Base-by-base conservation (phyloP, 805 yeast genomes). In the Lachancea kluyveri region DNA sequence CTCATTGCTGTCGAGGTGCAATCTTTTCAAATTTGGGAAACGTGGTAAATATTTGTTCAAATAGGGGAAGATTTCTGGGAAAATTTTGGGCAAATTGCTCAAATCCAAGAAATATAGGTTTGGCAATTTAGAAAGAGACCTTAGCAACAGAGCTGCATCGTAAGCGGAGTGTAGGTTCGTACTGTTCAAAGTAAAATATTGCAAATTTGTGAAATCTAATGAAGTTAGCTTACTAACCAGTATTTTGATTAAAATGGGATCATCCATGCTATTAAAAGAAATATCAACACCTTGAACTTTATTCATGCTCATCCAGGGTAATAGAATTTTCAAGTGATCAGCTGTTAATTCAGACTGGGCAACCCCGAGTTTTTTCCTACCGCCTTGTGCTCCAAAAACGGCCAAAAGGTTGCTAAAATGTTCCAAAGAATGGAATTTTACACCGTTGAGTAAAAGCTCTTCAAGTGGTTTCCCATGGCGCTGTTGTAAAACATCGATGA, bases 391-490 rank as follows among this genome's bases (percentile, higher is more conserved):
- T 8, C 79, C 69, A 1, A 83, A 92, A 23, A 68, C 57, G 26
- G 62, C 64, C 12, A 88, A 57, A 21, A 81, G 56, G 30, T 65
- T 61, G 26, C 69, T 67, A 47, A 87, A 81, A 2, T 65, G 60
- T 4, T 63, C 47, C 3, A 45, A 30, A 22, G 46, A 68, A 35
- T 77, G 75, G 33, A 77, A 62, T 68, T 60, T 82, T 59, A 64
- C 86, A 69, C 96, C 96, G 30, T 85, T 83, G 30, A 88, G 56
- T 22, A 85, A 66, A 36, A 88, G 59, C 48, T 85, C 95, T 39
- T 79, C 90, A 18, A 88, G 25, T 1, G 58, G 48, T 23, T 34
- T 69, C 3, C 92, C 90, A 24, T 79, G 79, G 41, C 95, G 64
- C 12, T 69, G 70, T 12, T 67, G 65, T 12, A 88, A 50, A 0